phyloP scores from a whole-genome alignment of 768 basidiomycete genomes.

The Scleroderma bovista region DNA sequence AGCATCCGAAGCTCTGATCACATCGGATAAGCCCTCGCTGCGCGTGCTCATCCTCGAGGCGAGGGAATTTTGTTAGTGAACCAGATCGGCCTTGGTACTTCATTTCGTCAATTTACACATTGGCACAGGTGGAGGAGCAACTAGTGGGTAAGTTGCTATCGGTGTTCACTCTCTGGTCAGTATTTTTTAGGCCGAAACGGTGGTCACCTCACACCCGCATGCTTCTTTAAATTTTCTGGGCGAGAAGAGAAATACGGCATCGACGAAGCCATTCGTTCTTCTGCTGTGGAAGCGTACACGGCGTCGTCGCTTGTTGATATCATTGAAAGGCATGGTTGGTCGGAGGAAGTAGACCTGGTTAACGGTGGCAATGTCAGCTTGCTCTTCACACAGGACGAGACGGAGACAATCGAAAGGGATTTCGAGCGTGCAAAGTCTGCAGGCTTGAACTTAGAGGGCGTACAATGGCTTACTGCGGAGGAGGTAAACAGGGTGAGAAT shows the following conservation, averaged over 20 bases:
- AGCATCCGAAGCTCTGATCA: conserved; percentile 9
- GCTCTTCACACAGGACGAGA: conserved; percentile 44
- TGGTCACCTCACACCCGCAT: conserved; percentile 59
- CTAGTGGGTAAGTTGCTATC: conserved; percentile 39
- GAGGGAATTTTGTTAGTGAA: conserved; percentile 69
- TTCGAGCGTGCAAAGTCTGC: conserved; percentile 48
- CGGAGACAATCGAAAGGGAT: conserved; percentile 35
- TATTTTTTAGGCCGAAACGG: conserved; percentile 61
- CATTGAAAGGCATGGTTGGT: conserved; percentile 39
- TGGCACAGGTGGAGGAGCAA: conserved; percentile 67
- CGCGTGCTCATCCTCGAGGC: conserved; percentile 74
- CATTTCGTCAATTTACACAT: conserved; percentile 1
- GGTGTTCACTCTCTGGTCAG: too few relatives aligned
- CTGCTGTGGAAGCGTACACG: conserved; percentile 56
- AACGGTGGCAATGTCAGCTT: conserved; percentile 48
- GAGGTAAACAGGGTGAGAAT: conserved; percentile 46
- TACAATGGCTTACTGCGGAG: too few relatives aligned
- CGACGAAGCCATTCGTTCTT: conserved; percentile 50
- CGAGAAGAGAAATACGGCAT: conserved; percentile 38
- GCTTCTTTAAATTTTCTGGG: conserved; percentile 41
- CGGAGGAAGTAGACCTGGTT: conserved; percentile 55
- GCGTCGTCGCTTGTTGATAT: conserved; percentile 42
- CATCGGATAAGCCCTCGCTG: conserved; percentile 22
- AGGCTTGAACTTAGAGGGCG: conserved; percentile 44
- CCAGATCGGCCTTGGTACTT: conserved; percentile 6